phyloP scores from a whole-genome alignment of 148 eudicot species.

The Amaranthus palmeri region DNA sequence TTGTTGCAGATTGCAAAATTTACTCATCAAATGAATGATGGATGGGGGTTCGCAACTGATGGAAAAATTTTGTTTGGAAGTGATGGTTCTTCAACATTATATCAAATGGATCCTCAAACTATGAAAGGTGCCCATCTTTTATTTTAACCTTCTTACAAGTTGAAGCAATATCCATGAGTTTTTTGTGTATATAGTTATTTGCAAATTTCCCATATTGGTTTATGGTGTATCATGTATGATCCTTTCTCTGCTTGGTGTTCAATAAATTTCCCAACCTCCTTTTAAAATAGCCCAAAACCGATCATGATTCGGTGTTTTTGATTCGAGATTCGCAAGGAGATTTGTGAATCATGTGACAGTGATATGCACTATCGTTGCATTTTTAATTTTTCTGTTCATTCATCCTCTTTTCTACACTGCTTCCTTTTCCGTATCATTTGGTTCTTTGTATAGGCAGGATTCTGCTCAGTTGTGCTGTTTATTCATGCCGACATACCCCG shows the following conservation, averaged over 20 bases:
- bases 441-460: neutral
- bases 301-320: too few relatives aligned
- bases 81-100: slow-evolving; percentile 88
- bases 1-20: slow-evolving; percentile 56
- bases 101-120: slow-evolving; percentile 69
- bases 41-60: slow-evolving; percentile 98
- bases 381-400: too few relatives aligned
- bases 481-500: neutral
- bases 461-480: neutral
- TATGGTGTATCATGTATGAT: neutral
- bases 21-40: slow-evolving; percentile 81
- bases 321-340: too few relatives aligned
- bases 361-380: too few relatives aligned
- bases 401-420: too few relatives aligned
- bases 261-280: neutral
- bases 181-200: neutral
- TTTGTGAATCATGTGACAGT: too few relatives aligned
- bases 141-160: neutral
- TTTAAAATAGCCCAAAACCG: too few relatives aligned
- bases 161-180: neutral
- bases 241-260: neutral
- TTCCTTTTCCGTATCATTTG: neutral
- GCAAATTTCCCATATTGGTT: neutral
- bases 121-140: slow-evolving; percentile 51
- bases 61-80: slow-evolving; percentile 74